These are phyloP conservation scores for Ceratocystis albifundus DNA, from an alignment of 2,329 filamentous ascomycete species.

Conservation along the genomic window DNA sequence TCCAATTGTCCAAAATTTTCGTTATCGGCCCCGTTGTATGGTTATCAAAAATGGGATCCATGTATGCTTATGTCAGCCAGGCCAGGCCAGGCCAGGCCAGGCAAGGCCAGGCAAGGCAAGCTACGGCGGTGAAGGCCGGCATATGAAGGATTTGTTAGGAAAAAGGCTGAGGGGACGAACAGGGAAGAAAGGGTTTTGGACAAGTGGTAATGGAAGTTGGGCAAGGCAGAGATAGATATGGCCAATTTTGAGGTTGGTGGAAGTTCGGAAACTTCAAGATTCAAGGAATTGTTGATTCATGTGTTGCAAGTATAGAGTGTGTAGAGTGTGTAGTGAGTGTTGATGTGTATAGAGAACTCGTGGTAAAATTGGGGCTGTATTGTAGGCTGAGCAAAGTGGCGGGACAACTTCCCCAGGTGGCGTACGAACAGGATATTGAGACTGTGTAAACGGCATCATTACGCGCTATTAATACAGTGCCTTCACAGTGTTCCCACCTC, in stretches of 20 bases:
- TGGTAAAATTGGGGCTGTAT: background rate
- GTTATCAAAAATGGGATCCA: slow-evolving; percentile 23
- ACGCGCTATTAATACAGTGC: background rate
- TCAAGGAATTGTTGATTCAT: no score
- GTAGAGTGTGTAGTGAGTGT: background rate
- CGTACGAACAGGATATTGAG: background rate
- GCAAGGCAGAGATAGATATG: background rate
- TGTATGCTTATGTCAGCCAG: slow-evolving; percentile 22
- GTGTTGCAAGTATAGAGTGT: background rate
- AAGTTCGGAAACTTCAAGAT: background rate
- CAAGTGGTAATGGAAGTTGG: background rate
- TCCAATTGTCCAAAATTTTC: slow-evolving; percentile 24
- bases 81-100: slow-evolving; percentile 6
- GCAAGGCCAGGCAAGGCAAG: background rate
- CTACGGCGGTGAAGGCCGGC: background rate
- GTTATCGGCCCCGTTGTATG: slow-evolving; percentile 22
- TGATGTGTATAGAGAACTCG: background rate
- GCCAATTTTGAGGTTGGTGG: background rate
- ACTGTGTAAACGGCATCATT: background rate
- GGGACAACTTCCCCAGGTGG: background rate
- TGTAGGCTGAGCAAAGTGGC: background rate
- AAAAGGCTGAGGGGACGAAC: background rate
- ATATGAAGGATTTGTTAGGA: background rate
- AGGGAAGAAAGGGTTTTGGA: no score
- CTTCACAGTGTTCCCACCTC: background rate